These are phyloP conservation scores for Saccharomycopsis vini DNA, from an alignment of 805 yeast genomes.

Conservation along the genomic window DNA sequence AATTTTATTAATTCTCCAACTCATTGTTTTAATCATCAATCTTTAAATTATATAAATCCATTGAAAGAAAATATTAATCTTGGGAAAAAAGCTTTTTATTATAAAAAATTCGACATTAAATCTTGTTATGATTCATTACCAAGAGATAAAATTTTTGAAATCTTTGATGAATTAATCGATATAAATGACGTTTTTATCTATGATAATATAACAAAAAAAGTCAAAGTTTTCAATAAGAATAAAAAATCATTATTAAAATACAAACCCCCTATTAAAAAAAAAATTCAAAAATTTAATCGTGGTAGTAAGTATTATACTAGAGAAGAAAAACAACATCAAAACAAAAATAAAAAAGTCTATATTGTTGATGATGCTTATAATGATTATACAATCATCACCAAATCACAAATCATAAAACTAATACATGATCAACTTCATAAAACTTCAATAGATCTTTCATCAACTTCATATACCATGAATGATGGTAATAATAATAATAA, in stretches of 20 bases:
- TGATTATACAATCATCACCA: background rate
- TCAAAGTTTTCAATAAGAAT: background rate
- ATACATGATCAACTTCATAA: background rate
- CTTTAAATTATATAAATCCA: too few relatives aligned
- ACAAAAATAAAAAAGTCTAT: background rate
- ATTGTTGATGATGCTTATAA: background rate
- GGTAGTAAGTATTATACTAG: background rate
- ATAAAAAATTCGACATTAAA: conserved; percentile 65
- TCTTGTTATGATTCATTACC: conserved; percentile 73
- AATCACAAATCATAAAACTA: background rate
- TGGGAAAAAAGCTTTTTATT: too few relatives aligned
- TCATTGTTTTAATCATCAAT: conserved; percentile 17
- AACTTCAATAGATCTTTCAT: background rate
- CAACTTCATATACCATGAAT: conserved; percentile 26
- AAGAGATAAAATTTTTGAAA: conserved; percentile 22
- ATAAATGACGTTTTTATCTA: conserved; percentile 17
- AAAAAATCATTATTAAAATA: background rate
- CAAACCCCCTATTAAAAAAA: conserved; percentile 13
- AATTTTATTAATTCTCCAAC: conserved; percentile 5
- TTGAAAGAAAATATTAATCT: background rate
- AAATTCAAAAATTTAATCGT: background rate
- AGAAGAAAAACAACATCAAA: background rate
- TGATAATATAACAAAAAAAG: background rate
- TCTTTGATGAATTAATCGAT: conserved; percentile 1
- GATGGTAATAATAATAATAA: too few relatives aligned